These are phyloP conservation scores for Termitomyces sp. DNA, from an alignment of 768 basidiomycete genomes.

Conservation along the genomic window DNA sequence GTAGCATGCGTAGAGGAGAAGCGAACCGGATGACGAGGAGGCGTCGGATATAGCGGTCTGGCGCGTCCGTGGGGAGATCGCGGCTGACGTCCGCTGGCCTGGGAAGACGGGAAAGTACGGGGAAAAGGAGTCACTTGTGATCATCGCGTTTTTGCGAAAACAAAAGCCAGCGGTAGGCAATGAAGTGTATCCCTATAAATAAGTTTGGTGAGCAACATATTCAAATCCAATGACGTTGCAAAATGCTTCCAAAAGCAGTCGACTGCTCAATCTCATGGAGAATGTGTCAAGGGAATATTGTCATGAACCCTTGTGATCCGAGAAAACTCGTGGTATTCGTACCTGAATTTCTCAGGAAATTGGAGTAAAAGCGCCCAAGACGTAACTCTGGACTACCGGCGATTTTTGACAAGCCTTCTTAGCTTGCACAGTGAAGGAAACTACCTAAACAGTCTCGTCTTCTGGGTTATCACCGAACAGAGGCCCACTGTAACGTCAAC, in stretches of 20 bases:
- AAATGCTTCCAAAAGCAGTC: conserved; percentile 12
- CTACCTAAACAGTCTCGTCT: too few species aligned
- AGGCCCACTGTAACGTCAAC: conserved; percentile 7
- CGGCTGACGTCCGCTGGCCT: conserved; percentile 44
- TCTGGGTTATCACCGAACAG: neutral
- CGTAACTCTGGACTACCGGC: neutral
- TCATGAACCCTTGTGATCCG: conserved; percentile 4
- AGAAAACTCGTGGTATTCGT: conserved; percentile 11
- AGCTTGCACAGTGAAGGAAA: neutral
- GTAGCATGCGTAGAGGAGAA: conserved; percentile 46
- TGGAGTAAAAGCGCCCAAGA: conserved; percentile 4
- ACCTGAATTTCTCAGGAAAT: conserved; percentile 13
- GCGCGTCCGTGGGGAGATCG: conserved; percentile 24
- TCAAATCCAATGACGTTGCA: conserved; percentile 8
- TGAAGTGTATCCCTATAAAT: conserved; percentile 11
- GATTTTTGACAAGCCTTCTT: neutral
- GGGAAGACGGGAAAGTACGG: conserved; percentile 46
- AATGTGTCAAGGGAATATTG: conserved; percentile 14
- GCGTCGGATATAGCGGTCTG: conserved; percentile 38
- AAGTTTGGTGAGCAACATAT: conserved; percentile 14
- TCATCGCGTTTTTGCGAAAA: conserved; percentile 8
- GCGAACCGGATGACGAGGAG: conserved; percentile 30
- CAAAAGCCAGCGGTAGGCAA: neutral
- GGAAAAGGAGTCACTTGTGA: neutral
- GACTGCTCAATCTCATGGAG: conserved; percentile 11